Conservation (phyloP, 306 rosid species). For the Castanea mollissima region DNA sequence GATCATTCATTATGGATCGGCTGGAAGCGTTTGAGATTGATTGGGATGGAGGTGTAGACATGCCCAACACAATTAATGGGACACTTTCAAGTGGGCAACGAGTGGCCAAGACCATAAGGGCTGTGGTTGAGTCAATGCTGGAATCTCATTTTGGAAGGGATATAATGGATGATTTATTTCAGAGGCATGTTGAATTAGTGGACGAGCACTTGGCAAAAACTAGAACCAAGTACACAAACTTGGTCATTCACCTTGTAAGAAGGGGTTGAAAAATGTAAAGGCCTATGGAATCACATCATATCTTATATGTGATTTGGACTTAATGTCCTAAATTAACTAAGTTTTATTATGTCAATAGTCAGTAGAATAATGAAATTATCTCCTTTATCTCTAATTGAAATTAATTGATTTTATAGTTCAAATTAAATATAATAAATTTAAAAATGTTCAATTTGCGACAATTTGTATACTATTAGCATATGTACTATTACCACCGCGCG, state of each 20-base stretch:
- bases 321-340: too few species aligned
- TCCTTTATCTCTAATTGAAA: too few species aligned
- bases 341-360: too few species aligned
- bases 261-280: neutral
- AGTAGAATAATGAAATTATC: too few species aligned
- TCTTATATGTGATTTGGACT: neutral
- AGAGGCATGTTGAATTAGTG: slow-evolving; percentile 31
- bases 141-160: slow-evolving; percentile 56
- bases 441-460: too few species aligned
- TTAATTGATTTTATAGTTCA: too few species aligned
- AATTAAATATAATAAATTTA: too few species aligned
- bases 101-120: slow-evolving; percentile 57
- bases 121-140: slow-evolving; percentile 72
- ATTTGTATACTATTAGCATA: too few species aligned
- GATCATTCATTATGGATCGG: slow-evolving; percentile 51
- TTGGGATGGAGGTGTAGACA: slow-evolving; percentile 54
- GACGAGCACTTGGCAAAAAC: slow-evolving; percentile 37
- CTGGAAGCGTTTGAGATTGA: slow-evolving; percentile 41
- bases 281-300: neutral
- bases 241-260: slow-evolving; percentile 50
- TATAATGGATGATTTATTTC: slow-evolving; percentile 54
- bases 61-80: neutral
- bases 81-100: slow-evolving; percentile 29
- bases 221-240: slow-evolving; percentile 43
- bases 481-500: too few species aligned